phyloP scores from a whole-genome alignment of 345 rosid species.

The Murraya paniculata region DNA sequence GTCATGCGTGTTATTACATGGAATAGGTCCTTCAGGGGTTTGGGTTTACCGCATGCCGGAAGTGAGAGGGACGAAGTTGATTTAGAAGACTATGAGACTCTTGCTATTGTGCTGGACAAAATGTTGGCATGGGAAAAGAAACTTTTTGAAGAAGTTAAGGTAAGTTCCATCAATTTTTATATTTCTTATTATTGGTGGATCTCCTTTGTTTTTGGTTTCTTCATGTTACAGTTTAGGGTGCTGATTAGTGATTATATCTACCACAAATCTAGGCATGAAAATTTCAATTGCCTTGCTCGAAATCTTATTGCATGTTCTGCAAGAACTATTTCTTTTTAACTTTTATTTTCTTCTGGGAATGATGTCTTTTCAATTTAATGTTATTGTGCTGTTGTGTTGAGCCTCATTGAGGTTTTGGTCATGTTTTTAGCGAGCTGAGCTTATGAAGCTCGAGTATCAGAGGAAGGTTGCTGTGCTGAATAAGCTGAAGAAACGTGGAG shows the following conservation, averaged over 20 bases:
- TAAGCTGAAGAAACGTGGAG: slow-evolving; percentile 78
- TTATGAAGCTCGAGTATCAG: slow-evolving; percentile 92
- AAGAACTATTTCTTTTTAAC: neutral
- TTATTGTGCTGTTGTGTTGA: slow-evolving; percentile 2
- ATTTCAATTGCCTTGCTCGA: neutral
- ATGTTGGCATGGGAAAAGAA: slow-evolving; percentile 97
- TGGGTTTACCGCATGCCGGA: slow-evolving; percentile 44
- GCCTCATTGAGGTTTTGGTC: slow-evolving; percentile 15
- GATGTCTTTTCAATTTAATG: neutral
- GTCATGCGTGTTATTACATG: slow-evolving; percentile 96
- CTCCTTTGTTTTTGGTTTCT: neutral
- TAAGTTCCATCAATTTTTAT: slow-evolving; percentile 18
- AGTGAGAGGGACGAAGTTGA: slow-evolving; percentile 63
- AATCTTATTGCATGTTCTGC: neutral
- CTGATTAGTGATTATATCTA: neutral
- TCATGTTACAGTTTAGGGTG: neutral
- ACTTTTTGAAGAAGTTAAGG: slow-evolving; percentile 97
- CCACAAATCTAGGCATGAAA: neutral
- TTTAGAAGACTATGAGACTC: slow-evolving; percentile 77
- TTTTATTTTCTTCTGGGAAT: neutral
- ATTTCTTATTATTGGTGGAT: neutral
- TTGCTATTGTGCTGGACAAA: slow-evolving; percentile 90
- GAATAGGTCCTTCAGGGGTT: slow-evolving; percentile 75
- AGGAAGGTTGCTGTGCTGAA: slow-evolving; percentile 68
- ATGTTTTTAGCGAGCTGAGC: slow-evolving; percentile 77